These are phyloP conservation scores for Rhodotorula babjevae DNA, from an alignment of 768 basidiomycete genomes.

Conservation along the genomic window DNA sequence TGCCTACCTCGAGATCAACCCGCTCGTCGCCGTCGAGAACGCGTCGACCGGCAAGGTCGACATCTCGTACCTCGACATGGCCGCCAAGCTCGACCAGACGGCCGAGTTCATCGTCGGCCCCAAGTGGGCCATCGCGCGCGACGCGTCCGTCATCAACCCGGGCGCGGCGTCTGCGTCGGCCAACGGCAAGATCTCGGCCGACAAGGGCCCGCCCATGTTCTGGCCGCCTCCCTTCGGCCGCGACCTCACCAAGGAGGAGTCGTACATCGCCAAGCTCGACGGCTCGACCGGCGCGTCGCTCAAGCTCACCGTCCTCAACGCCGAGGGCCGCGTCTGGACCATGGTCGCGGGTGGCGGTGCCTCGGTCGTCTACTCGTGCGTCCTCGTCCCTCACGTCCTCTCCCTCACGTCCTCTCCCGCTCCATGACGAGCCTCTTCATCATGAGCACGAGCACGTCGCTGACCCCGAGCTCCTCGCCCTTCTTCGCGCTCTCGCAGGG, in stretches of 20 bases:
- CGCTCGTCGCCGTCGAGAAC: constrained; percentile 81
- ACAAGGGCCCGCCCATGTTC: constrained; percentile 95
- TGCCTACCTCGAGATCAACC: constrained; percentile 99
- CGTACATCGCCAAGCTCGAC: constrained; percentile 97
- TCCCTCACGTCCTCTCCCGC: no score
- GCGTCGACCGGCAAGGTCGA: constrained; percentile 64
- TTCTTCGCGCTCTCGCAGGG: constrained; percentile 44
- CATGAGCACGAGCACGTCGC: not conserved
- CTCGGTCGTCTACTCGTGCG: constrained; percentile 58
- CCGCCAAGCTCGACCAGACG: constrained; percentile 98
- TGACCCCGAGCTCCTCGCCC: not conserved
- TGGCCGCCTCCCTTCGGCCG: constrained; percentile 68
- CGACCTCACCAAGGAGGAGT: constrained; percentile 95
- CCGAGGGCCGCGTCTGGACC: constrained; percentile 95
- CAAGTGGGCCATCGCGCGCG: constrained; percentile 97
- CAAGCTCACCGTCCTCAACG: constrained; percentile 93
- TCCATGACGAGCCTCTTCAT: no score
- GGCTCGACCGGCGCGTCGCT: constrained; percentile 95
- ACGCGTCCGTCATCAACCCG: constrained; percentile 67
- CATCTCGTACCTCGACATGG: constrained; percentile 98
- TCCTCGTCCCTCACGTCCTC: not conserved
- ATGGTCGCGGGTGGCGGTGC: constrained; percentile 99
- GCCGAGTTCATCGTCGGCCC: constrained; percentile 96
- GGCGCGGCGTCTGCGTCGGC: constrained; percentile 49
- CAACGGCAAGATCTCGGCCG: constrained; percentile 61